Percentiles rank a stretch among this genome's conserved stretches.
Conservation (phyloP, 192 early-diverging fungal species). For the Gamsiella multidivaricata region DNA sequence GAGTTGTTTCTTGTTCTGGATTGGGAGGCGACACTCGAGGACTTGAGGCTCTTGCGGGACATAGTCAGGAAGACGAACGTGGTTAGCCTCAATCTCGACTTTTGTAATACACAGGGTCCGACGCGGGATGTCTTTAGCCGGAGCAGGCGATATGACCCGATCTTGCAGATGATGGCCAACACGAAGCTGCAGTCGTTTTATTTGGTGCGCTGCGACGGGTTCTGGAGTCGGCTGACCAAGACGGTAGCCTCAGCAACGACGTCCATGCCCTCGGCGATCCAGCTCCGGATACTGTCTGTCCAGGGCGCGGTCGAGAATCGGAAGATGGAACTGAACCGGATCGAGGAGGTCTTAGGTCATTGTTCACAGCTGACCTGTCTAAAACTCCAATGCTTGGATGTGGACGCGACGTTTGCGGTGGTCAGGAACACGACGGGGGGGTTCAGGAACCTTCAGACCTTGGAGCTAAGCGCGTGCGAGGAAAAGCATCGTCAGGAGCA, state of each 20-base stretch:
- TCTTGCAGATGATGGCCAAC: conserved; percentile 31
- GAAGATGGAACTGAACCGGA: conserved; percentile 20
- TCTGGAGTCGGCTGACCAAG: conserved; percentile 30
- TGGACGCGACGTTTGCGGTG: conserved; percentile 21
- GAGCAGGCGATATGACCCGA: conserved; percentile 20
- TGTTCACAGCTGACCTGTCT: conserved; percentile 14
- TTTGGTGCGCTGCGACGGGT: conserved; percentile 19
- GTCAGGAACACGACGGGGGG: conserved; percentile 9
- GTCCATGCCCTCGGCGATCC: not conserved
- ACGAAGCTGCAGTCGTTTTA: conserved; percentile 13
- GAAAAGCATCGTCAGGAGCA: conserved; percentile 14
- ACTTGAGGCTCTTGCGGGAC: conserved; percentile 11
- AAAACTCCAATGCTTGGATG: conserved; percentile 14
- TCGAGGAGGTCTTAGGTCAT: conserved; percentile 18
- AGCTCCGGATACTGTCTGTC: conserved; percentile 18
- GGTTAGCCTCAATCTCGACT: conserved; percentile 14
- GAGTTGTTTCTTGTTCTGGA: conserved; percentile 16
- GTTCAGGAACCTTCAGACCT: not conserved
- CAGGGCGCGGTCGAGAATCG: conserved; percentile 25
- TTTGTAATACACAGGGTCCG: conserved; percentile 14
- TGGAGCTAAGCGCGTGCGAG: conserved; percentile 13
- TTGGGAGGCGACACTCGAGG: conserved; percentile 31
- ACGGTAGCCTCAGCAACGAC: not conserved
- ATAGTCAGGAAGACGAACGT: conserved; percentile 15
- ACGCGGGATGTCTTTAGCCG: conserved; percentile 24